Conservation (phyloP, 2,329 filamentous ascomycete genomes). For the Beauveria brongniartii region DNA sequence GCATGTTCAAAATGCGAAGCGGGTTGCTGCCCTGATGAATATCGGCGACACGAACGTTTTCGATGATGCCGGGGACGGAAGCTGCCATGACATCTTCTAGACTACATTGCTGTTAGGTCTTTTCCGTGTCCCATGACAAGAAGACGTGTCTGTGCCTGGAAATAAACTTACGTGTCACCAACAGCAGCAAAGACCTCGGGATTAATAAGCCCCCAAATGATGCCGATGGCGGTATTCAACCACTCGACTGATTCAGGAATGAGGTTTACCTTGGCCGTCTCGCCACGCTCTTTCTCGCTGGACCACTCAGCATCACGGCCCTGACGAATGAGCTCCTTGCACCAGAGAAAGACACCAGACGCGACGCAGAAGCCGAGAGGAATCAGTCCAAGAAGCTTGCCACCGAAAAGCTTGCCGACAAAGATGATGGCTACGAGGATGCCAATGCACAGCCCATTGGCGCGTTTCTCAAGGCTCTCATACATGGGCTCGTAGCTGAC, state of each 20-base stretch:
- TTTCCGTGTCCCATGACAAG: neutral
- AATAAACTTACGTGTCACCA: conserved; percentile 60
- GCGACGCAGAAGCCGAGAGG: conserved; percentile 63
- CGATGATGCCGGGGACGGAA: conserved; percentile 81
- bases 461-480: conserved; percentile 62
- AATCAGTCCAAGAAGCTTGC: conserved; percentile 65
- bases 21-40: conserved; percentile 93
- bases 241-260: conserved; percentile 91
- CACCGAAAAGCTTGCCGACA: conserved; percentile 72
- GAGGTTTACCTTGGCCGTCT: conserved; percentile 79
- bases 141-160: too few relatives aligned
- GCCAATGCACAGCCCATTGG: conserved; percentile 59
- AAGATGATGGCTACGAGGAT: conserved; percentile 69
- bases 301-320: conserved; percentile 82
- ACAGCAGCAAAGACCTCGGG: conserved; percentile 90
- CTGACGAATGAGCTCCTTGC: conserved; percentile 75
- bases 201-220: conserved; percentile 87
- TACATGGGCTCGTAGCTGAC: conserved; percentile 89
- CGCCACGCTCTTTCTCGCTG: conserved; percentile 74
- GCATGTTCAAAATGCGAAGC: conserved; percentile 76
- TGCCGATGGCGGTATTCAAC: conserved; percentile 82
- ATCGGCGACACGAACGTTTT: conserved; percentile 90
- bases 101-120: conserved; percentile 19
- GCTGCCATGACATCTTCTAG: conserved; percentile 86
- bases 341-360: conserved; percentile 80